A percentile compares a stretch with the other conserved stretches of the same genome.
Evolutionary conservation across 2,329 filamentous ascomycete genomes (phyloP).

Genomic region (Colletotrichum salicis): DNA sequence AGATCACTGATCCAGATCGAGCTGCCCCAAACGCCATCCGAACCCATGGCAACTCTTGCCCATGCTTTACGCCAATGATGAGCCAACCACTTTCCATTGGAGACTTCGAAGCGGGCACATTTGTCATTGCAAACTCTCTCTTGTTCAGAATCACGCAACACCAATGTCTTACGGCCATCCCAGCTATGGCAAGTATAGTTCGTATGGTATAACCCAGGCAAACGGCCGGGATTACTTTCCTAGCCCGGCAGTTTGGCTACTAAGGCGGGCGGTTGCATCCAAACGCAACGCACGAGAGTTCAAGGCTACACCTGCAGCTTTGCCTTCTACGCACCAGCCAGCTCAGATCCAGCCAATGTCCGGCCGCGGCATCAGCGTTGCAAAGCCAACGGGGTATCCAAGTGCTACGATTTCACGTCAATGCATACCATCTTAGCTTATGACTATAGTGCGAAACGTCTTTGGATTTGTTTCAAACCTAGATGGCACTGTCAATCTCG

Average conservation of each 20-base stretch:
- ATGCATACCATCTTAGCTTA: constrained; percentile 18
- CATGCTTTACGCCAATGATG: background rate
- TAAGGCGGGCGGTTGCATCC: background rate
- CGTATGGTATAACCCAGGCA: background rate
- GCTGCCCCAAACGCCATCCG: constrained; percentile 27
- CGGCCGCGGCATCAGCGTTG: background rate
- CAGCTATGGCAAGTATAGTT: background rate
- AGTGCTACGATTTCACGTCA: constrained; percentile 14
- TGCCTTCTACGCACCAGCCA: constrained; percentile 9
- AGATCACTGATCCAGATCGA: background rate
- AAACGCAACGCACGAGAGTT: background rate
- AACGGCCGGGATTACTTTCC: background rate
- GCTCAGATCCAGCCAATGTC: background rate
- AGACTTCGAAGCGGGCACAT: background rate
- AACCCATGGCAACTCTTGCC: constrained; percentile 8
- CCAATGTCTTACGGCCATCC: background rate
- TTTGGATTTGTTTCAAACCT: constrained; percentile 27
- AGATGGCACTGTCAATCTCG: background rate
- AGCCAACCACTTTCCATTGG: background rate
- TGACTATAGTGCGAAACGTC: constrained; percentile 18
- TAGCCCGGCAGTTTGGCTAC: background rate
- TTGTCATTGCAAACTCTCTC: background rate
- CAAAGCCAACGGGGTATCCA: constrained; percentile 3
- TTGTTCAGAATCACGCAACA: background rate
- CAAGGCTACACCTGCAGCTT: background rate